Conservation (phyloP, 352 stramenopile genomes). For the Phytopythium helicoides region DNA sequence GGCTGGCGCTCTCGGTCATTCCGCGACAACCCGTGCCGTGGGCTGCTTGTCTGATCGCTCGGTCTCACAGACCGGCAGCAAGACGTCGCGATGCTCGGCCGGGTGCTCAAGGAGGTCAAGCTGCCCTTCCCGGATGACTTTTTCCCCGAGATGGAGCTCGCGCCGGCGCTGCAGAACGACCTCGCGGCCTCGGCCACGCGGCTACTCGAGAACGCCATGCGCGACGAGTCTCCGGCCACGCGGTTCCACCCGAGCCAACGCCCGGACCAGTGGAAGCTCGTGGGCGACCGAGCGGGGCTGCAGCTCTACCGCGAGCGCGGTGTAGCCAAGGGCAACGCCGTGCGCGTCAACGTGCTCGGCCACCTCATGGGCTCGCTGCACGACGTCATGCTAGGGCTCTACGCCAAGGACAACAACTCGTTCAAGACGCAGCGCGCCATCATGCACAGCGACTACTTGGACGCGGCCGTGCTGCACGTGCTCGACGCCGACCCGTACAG, state of each 20-base stretch:
- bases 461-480: conserved; percentile 55
- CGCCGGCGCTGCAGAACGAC: conserved; percentile 23
- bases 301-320: conserved; percentile 60
- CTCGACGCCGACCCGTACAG: conserved; percentile 48
- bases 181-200: conserved; percentile 34
- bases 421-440: conserved; percentile 67
- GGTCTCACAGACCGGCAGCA: neutral
- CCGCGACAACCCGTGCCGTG: neutral
- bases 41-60: neutral
- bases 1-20: neutral
- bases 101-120: conserved; percentile 61
- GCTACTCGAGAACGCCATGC: conserved; percentile 39
- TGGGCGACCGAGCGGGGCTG: conserved; percentile 46
- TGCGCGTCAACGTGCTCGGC: conserved; percentile 52
- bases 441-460: conserved; percentile 56
- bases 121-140: conserved; percentile 68
- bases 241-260: conserved; percentile 49
- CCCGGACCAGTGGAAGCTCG: conserved; percentile 56
- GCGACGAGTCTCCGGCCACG: conserved; percentile 39
- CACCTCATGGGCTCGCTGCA: conserved; percentile 48
- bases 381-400: conserved; percentile 61
- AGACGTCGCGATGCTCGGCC: conserved; percentile 33
- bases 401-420: conserved; percentile 34
- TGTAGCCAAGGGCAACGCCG: conserved; percentile 41
- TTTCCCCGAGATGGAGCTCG: conserved; percentile 45